These are phyloP conservation scores for Eimeria nieschulzi DNA, from an alignment of 169 alveolate genomes.

Conservation along the genomic window DNA sequence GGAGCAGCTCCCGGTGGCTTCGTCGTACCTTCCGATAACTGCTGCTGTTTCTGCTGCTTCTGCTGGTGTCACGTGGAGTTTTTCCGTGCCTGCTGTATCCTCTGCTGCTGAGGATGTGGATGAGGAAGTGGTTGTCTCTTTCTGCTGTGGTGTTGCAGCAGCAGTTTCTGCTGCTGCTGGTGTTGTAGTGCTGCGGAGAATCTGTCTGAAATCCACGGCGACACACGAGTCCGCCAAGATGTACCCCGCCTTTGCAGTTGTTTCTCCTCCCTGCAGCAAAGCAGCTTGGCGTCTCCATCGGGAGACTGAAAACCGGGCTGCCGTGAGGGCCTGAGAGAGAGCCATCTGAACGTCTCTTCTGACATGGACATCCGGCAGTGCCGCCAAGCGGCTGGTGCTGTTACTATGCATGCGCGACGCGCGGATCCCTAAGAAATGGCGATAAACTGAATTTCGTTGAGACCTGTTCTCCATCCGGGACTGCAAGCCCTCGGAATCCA, in stretches of 20 bases:
- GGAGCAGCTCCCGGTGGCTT: background rate
- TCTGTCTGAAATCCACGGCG: constrained; percentile 3
- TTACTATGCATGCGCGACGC: background rate
- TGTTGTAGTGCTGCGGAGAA: background rate
- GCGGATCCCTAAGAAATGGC: background rate
- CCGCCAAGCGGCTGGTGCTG: constrained; percentile 1
- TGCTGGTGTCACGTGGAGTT: background rate
- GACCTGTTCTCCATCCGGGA: background rate
- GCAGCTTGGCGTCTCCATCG: background rate
- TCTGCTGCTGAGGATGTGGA: background rate
- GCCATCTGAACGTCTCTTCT: background rate
- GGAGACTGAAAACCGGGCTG: background rate
- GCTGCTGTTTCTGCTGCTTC: background rate
- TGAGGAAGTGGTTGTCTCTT: background rate
- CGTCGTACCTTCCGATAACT: background rate
- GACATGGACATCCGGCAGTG: background rate
- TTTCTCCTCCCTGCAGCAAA: background rate
- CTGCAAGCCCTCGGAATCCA: background rate
- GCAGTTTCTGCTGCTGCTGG: background rate
- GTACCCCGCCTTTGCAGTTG: background rate
- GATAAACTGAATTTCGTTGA: background rate
- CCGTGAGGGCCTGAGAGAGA: background rate
- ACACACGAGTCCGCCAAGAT: constrained; percentile 12
- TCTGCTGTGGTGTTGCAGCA: background rate
- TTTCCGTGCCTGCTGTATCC: background rate